Conservation (phyloP, 106 monocot species). For the Platanthera guangdongensis region DNA sequence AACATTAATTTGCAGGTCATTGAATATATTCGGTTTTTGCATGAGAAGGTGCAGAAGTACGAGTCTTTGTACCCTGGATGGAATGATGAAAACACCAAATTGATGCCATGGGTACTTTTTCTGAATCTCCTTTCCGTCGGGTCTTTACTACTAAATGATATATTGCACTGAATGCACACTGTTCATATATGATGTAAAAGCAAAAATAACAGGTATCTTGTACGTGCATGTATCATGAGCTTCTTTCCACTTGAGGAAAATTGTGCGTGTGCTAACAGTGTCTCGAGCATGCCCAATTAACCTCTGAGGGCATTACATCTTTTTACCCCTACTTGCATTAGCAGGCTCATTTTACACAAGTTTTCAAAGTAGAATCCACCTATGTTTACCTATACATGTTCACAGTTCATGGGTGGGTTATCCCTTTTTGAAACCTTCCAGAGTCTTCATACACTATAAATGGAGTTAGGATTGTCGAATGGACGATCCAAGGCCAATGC, state of each 20-base stretch:
- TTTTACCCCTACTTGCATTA: neutral
- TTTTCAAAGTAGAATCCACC: neutral
- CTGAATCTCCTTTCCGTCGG: neutral
- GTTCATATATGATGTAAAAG: neutral
- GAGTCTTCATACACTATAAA: too few species aligned
- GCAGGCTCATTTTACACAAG: neutral
- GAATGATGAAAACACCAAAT: slow-evolving; percentile 43
- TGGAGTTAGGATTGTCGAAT: too few species aligned
- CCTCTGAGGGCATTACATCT: neutral
- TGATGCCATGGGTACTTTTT: slow-evolving; percentile 44
- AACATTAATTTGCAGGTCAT: slow-evolving; percentile 35
- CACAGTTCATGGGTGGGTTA: too few species aligned
- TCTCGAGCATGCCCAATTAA: neutral
- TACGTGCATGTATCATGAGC: neutral
- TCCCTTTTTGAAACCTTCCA: too few species aligned
- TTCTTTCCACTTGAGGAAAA: neutral
- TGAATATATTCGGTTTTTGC: slow-evolving; percentile 50
- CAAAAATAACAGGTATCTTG: neutral
- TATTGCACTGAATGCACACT: neutral
- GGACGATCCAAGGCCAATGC: too few species aligned
- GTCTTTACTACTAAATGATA: neutral
- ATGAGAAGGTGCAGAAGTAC: slow-evolving; percentile 47
- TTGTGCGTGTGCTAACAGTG: neutral
- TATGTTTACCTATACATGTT: neutral
- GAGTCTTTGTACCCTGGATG: slow-evolving; percentile 38